These are phyloP conservation scores for Solanum clarkiae DNA, from an alignment of 257 asterid species.

Conservation along the genomic window DNA sequence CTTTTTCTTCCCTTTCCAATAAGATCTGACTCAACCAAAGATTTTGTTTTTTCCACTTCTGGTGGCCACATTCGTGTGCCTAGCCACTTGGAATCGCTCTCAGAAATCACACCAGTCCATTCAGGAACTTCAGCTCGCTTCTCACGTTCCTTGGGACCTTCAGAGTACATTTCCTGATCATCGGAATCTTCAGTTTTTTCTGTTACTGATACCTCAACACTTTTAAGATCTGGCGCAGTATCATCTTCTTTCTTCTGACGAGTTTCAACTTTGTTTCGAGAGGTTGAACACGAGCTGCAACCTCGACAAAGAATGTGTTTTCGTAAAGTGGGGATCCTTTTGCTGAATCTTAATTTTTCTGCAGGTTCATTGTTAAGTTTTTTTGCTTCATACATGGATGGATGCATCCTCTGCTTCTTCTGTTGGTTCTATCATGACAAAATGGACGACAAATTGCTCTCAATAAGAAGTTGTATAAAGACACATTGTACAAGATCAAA, in stretches of 20 bases:
- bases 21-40: conserved; percentile 7
- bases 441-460: not conserved
- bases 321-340: conserved; percentile 20
- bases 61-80: conserved; percentile 54
- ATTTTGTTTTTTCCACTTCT: conserved; percentile 10
- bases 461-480: not conserved
- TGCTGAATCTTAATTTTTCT: conserved; percentile 42
- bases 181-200: not conserved
- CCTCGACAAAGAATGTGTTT: conserved; percentile 25
- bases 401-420: conserved; percentile 55
- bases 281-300: conserved; percentile 23
- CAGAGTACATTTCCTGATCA: conserved; percentile 10
- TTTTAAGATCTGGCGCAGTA: conserved; percentile 1
- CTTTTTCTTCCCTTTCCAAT: conserved; percentile 34
- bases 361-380: conserved; percentile 11
- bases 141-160: no score
- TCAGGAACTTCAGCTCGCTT: conserved; percentile 33
- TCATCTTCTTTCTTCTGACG: conserved; percentile 10
- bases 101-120: conserved; percentile 38
- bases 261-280: conserved; percentile 6
- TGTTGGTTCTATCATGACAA: conserved; percentile 12
- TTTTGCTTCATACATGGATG: conserved; percentile 52
- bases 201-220: conserved; percentile 3
- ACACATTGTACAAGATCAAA: not conserved
- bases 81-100: conserved; percentile 73